Evolutionary conservation across 208 protist species (phyloP), one percentile per base, ranked within the genome.

Genomic region (Strigomonas culicis): DNA sequence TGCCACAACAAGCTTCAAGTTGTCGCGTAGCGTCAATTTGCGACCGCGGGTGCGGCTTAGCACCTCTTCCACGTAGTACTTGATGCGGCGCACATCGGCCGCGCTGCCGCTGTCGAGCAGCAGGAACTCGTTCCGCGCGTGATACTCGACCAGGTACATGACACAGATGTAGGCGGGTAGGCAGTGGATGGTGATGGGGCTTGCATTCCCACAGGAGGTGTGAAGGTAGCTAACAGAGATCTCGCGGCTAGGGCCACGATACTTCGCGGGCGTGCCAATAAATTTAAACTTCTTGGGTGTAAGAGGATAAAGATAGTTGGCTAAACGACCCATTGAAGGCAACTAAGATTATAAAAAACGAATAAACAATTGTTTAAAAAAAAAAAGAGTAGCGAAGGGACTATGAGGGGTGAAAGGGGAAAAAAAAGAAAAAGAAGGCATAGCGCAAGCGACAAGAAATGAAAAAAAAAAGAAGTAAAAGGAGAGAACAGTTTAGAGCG

Each of bases 71-170:
- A 86, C 41, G 51, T 77, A 86, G 50, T 74, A 82, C 21, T 73
- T 46, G 44, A 82, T 65, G 2, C 75, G 71, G 11, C 49, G 56
- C 41, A 70, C 75, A 57, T 86, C 80, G 11, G 65, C 64, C 7
- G 80, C 72, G 65, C 56, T 75, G 2, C 80, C 80, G 55, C 66
- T 70, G 51, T 86, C 75, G 2, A 86, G 59, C 31, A 86, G 70
- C 1, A 86, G 39, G 36, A 86, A 66, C 22, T 74, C 59, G 10
- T 50, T 60, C 6, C 67, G 36, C 46, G 72, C 49, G 0, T 62
- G 66, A 53, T 78, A 86, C 68, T 82, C 69, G 1, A 71, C 72
- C 22, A 80, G 65, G 66, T 80, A 80, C 24, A 86, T 57, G 2
- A 57, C 65, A 0, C 68, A 73, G 3, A 72, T 60, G 51, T 80